These are phyloP conservation scores for Clonostachys rosea DNA, from an alignment of 2,329 filamentous ascomycete species.

Conservation along the genomic window DNA sequence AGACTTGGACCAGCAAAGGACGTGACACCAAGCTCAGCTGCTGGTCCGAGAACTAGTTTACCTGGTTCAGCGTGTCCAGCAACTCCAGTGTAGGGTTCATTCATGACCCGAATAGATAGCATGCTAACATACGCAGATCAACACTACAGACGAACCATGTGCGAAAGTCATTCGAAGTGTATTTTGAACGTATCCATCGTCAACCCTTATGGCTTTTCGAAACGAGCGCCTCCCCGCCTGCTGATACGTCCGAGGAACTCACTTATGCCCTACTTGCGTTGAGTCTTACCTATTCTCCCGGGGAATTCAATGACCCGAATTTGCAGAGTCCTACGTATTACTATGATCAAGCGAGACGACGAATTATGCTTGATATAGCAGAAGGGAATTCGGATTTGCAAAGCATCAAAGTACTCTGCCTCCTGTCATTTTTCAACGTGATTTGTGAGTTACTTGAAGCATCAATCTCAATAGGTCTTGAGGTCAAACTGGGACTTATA, in stretches of 20 bases:
- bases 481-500: background rate
- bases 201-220: constrained; percentile 1
- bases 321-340: background rate
- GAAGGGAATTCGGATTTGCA: background rate
- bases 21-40: too few relatives aligned
- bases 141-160: too few relatives aligned
- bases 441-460: background rate
- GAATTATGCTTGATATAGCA: background rate
- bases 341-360: background rate
- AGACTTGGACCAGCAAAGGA: too few relatives aligned
- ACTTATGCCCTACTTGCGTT: background rate
- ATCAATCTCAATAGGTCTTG: too few relatives aligned
- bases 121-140: too few relatives aligned
- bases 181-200: constrained; percentile 1
- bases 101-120: too few relatives aligned
- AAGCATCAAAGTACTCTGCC: background rate
- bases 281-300: background rate
- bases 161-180: background rate
- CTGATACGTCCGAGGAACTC: background rate
- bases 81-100: too few relatives aligned
- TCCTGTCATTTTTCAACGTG: background rate
- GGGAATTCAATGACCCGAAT: background rate
- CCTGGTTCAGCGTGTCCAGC: too few relatives aligned
- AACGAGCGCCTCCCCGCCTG: background rate
- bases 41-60: too few relatives aligned